Evolutionary conservation across 352 stramenopile species (phyloP), one percentile per base, ranked within the genome.

Genomic region (Thalassiosira exigua): DNA sequence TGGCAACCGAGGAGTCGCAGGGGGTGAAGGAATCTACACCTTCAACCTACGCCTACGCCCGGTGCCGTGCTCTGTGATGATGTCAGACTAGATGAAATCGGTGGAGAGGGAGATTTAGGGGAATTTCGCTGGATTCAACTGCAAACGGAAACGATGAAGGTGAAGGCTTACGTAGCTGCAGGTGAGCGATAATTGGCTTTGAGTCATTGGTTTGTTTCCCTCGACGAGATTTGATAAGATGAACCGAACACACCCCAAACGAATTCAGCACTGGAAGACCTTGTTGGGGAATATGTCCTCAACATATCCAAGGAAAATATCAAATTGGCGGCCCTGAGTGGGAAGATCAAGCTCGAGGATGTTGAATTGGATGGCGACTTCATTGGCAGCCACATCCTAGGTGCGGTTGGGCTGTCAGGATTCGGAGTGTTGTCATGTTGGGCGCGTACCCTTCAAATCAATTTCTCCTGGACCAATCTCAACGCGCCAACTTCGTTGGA

Each of bases 221-320:
- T 67, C 32, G n/a, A 27, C 32, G n/a, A 3, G 27, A 36, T 32
- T 2, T 4, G 21, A 50, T 27, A 53, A n/a, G 32, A 58, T 58
- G 11, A 3, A 1, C 17, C n/a, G 2, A 46, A 27, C 19, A 22
- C 19, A 4, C 4, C 2, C 4, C 33, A 1, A 64, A 14, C 2
- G 41, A 12, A 36, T 44, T 62, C 61, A 86, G 81, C 86, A 7
- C 66, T 93, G 3, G 84, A 93, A 52, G 88, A 93, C 62, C 67
- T 93, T 9, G 60, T 93, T 69, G 88, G 88, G 36, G 86, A 93
- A 77, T 93, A 92, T 60, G 69, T 93, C 21, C 36, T 92, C 27
- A 93, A 93, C 56, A 90, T 93, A 39, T 87, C 87, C 30, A 88
- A 90, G 65, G 84, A 92, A 62, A 91, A 90, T 36, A 59, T 93